A percentile compares a stretch with the other conserved stretches of the same genome.
Evolutionary conservation across 2,329 filamentous ascomycete species (phyloP).

Genomic region (Xylariaceae sp.): DNA sequence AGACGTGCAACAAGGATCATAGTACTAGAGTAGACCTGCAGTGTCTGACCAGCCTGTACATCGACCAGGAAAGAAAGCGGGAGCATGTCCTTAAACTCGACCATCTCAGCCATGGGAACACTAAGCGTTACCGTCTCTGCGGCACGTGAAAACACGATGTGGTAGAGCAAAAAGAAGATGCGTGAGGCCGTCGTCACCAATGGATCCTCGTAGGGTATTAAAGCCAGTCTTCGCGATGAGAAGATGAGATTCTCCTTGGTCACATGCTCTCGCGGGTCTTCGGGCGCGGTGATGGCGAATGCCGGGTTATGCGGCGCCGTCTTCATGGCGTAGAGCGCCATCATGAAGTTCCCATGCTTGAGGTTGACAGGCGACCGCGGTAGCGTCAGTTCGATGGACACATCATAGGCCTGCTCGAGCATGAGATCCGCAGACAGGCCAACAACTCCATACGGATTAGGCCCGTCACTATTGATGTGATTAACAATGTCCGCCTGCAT

Average conservation of each 20-base stretch:
- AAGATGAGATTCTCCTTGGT: constrained; percentile 45
- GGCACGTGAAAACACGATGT: constrained; percentile 60
- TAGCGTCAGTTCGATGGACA: constrained; percentile 67
- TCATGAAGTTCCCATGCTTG: constrained; percentile 87
- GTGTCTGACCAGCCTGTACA: constrained; percentile 58
- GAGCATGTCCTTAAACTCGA: constrained; percentile 53
- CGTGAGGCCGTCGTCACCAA: constrained; percentile 58
- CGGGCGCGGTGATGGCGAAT: constrained; percentile 21
- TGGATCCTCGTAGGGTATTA: constrained; percentile 73
- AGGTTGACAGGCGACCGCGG: constrained; percentile 74
- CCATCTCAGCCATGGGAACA: constrained; percentile 66
- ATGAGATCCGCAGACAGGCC: constrained; percentile 51
- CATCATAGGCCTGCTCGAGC: constrained; percentile 75
- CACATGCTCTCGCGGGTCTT: constrained; percentile 33
- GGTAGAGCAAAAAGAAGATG: constrained; percentile 60
- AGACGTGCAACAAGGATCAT: constrained; percentile 71
- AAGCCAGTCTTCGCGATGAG: constrained; percentile 64
- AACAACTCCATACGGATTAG: constrained; percentile 49
- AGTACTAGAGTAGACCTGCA: constrained; percentile 70
- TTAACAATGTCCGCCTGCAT: background rate
- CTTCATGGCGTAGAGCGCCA: constrained; percentile 66
- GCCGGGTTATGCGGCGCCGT: constrained; percentile 34
- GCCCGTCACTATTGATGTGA: constrained; percentile 35
- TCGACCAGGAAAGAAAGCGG: constrained; percentile 53
- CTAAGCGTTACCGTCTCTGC: constrained; percentile 57